These are phyloP conservation scores for Candida methanosorbosa DNA, from an alignment of 805 yeast species.

Conservation along the genomic window DNA sequence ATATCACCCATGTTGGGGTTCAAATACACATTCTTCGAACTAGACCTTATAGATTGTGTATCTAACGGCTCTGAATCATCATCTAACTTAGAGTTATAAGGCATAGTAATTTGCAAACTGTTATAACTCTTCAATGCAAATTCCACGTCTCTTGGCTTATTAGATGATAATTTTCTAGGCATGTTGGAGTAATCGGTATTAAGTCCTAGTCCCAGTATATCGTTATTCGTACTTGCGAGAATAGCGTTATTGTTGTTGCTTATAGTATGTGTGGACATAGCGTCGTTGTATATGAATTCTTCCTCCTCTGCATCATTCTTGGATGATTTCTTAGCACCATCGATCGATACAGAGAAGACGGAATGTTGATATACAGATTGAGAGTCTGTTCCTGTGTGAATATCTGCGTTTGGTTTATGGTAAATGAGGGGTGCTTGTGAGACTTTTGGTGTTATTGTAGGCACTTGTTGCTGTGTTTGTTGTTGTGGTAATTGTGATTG, in stretches of 20 bases:
- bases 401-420: background rate
- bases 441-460: background rate
- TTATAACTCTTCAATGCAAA: too few species aligned
- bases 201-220: background rate
- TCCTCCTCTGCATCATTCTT: constrained; percentile 11
- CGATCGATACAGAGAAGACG: constrained; percentile 9
- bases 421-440: background rate
- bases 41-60: background rate
- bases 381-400: constrained; percentile 11
- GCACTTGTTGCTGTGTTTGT: background rate
- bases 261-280: background rate
- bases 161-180: background rate
- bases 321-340: background rate
- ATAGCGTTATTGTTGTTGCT: background rate
- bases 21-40: too few species aligned
- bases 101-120: too few species aligned
- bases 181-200: background rate
- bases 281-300: constrained; percentile 20
- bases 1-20: too few species aligned
- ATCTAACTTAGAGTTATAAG: background rate
- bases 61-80: background rate
- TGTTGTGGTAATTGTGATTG: background rate
- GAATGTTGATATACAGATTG: constrained; percentile 18
- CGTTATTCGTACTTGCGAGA: background rate
- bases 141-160: background rate